A percentile compares a stretch with the other conserved stretches of the same genome.
Conservation (phyloP, 345 rosid genomes). For the Rhizophora apiculata region DNA sequence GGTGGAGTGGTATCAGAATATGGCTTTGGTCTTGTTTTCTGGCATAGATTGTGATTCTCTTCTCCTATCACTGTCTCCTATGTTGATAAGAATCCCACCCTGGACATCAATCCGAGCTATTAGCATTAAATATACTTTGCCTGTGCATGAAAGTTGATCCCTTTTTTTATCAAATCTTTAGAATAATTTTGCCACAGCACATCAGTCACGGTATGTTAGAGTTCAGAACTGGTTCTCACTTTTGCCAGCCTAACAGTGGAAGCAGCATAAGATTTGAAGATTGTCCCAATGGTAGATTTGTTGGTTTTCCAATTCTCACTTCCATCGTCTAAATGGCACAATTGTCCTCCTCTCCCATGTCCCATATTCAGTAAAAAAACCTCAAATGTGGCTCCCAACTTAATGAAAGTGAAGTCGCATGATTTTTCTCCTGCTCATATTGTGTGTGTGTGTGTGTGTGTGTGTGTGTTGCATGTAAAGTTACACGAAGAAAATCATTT, state of each 20-base stretch:
- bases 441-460: no score
- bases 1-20: conserved; percentile 48
- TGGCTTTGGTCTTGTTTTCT: conserved; percentile 20
- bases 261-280: not conserved
- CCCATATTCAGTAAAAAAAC: not conserved
- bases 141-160: not conserved
- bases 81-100: conserved; percentile 46
- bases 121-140: not conserved
- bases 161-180: not conserved
- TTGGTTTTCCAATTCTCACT: no score
- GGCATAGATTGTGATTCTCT: conserved; percentile 27
- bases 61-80: conserved; percentile 31
- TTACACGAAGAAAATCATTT: not conserved
- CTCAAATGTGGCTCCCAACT: not conserved
- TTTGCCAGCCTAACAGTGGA: conserved; percentile 9
- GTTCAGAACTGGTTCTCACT: conserved; percentile 10
- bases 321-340: not conserved
- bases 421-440: not conserved
- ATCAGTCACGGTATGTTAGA: not conserved
- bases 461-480: not conserved
- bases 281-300: not conserved
- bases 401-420: not conserved
- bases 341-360: not conserved
- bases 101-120: conserved; percentile 27
- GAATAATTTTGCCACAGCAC: not conserved